Base-by-base conservation (phyloP, 139 green algal genomes). In the Closterium sp. region DNA sequence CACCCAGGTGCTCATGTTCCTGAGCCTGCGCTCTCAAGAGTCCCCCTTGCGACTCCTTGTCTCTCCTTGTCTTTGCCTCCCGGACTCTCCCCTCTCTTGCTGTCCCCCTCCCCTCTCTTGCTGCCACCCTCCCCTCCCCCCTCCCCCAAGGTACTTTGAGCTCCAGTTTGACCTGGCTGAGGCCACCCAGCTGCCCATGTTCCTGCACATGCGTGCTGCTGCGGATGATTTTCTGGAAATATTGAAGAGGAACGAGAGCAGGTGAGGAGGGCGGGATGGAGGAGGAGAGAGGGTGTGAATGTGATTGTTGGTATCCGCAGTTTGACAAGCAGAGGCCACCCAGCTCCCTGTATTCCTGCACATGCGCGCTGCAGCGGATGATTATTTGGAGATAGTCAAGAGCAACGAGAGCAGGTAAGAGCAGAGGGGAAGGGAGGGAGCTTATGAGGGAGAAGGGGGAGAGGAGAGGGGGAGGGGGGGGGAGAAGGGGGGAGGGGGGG, bases 121-220 rank as follows among this genome's bases (percentile, higher is more conserved):
- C 38, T 66, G 10, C 4, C 36, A 66, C n/a, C n/a, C n/a, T 66
- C 4, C 3, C 38, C 9, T 66, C 1, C 25, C 34, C 64, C 35
- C 0, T 43, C 19, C 34, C 23, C 91, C 84, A 34, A 91, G 85
- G 69, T 96, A 91, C 85, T 98, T 98, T 84, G 90, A n/a, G 31
- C 28, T 28, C 33, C 97, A 98, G 28, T 86, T 98, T 81, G 86
- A 92, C 12, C 90, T 98, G 43, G 95, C 96, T 0, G 21, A 89
- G 21, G 81, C 86, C 23, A 93, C 89, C 3, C 69, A 94, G 33
- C 95, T 98, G 91, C 97, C 97, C 34, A 96, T 98, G 96, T 98
- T 98, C 87, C 94, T 98, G 86, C 97, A 98, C 95, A 94, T 98
- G 91, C 93, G 97, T 0, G 95, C 93, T 3, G 96, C 96, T 0